Evolutionary conservation across 2,329 filamentous ascomycete genomes (phyloP), one percentile per base, ranked within the genome.

Genomic region (Aphanoascus verrucosus): DNA sequence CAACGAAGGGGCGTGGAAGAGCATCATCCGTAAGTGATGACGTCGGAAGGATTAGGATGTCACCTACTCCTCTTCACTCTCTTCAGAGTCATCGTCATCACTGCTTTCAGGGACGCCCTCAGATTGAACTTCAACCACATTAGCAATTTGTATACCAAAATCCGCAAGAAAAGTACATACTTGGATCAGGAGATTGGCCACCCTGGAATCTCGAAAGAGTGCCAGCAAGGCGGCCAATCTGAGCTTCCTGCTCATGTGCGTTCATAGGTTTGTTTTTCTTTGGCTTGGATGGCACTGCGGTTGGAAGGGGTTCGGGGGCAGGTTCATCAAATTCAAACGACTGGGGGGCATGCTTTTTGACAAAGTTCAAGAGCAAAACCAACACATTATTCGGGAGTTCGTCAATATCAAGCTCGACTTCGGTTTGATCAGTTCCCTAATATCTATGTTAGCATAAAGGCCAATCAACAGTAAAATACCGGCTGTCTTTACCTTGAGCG

Each of bases 401-500:
- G 56, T 74, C 72, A 49, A 74, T 74, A 59, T 74, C 72, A 46
- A 74, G 65, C 56, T 74, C 72, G 48, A 74, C 74, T 60, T 74
- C 72, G 7, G 68, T 69, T 58, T 74, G 71, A 60, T 73, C 67
- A 34, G 66, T 70, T 59, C 71, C 69, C 68, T 69, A 32, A 12
- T 41, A 15, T 17, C 15, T 28, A 31, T 11, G 50, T 60, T 55
- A 61, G 57, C 46, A 19, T 4, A 45, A 1, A 31, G 6, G 15
- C 34, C 32, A 11, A 7, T 17, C 41, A 34, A 37, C 5, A 7
- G 31, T 15, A 12, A 23, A 35, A 28, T 3, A 3, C 23, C 4
- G 11, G 14, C 20, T 5, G 34, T 20, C 69, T 66, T n/a, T 68
- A 73, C 78, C 76, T 80, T 78, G 73, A 93, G 76, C 76, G 85